Evolutionary conservation across 768 basidiomycete species (phyloP).

Genomic region (Favolaschia claudopus): DNA sequence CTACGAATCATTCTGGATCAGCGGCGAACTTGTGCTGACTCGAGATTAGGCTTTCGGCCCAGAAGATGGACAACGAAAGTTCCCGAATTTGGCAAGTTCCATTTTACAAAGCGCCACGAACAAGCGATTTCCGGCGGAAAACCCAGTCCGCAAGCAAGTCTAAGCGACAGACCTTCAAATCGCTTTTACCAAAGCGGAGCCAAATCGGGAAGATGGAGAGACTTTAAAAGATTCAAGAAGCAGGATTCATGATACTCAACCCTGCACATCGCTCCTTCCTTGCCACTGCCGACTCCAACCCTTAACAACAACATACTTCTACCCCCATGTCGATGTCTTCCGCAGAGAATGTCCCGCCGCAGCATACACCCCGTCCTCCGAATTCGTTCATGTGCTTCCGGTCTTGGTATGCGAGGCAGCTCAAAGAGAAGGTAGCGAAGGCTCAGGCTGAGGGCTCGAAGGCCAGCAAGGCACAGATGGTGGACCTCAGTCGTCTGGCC

Average conservation of each 20-base stretch:
- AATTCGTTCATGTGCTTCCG: conserved; percentile 18
- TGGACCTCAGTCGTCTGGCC: conserved; percentile 4
- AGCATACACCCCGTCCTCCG: conserved; percentile 13
- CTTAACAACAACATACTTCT: no score
- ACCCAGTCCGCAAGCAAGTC: conserved; percentile 3
- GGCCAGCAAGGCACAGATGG: not conserved
- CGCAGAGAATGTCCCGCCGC: not conserved
- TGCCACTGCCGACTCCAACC: no score
- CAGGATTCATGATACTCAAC: not conserved
- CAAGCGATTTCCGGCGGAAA: no score
- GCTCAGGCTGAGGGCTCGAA: not conserved
- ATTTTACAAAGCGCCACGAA: no score
- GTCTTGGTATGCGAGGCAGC: conserved; percentile 1
- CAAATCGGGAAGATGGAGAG: not conserved
- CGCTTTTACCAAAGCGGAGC: not conserved
- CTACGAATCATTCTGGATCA: no score
- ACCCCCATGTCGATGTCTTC: conserved; percentile 12
- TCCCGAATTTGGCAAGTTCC: no score
- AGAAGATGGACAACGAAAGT: no score
- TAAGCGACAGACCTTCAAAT: conserved; percentile 21
- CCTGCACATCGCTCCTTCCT: not conserved
- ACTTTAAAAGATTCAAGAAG: conserved; percentile 7
- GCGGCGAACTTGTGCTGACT: no score
- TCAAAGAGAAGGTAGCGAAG: not conserved
- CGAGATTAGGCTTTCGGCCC: no score